Evolutionary conservation across 108 stramenopile species (phyloP), one percentile per base, ranked within the genome.

Genomic region (Skeletonema menzelii): DNA sequence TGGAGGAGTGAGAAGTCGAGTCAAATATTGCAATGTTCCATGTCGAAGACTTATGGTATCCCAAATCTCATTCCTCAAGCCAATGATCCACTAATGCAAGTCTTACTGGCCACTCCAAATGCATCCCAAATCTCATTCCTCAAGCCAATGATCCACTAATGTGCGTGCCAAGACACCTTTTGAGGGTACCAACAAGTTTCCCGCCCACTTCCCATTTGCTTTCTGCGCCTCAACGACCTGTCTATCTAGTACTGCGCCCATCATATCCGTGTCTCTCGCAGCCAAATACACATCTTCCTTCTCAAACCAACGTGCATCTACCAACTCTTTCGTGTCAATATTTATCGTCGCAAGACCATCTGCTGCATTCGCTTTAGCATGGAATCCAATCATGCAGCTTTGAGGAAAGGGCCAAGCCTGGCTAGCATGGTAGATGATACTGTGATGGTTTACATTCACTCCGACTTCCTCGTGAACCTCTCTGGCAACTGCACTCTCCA

Each of bases 361-460:
- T 3, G 3, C 34, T 17, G 68, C 58, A 40, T 20, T 27, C 4
- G 89, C 84, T 46, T 31, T 61, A 14, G 91, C 93, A 3, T 47
- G 28, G 63, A 94, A 89, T 30, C 84, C 93, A 69, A 94, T 83
- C 93, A 94, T 94, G 37, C 56, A 76, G 17, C 77, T 77, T 77
- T 78, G 86, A 12, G 94, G 94, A 70, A 95, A 92, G 11, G 94
- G 94, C 94, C 94, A 95, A 4, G 90, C 87, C 69, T 95, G 94
- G 22, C 84, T 85, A 2, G 65, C 67, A 37, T 90, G 32, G 70
- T 95, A 95, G 24, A 46, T 20, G 10, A 95, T 84, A 17, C 72
- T 76, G 1, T 82, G 65, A 31, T 27, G 32, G 64, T 89, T 84
- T 26, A 93, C 65, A 22, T 37, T 55, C 6, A 87, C 72, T 0